phyloP scores from a whole-genome alignment of 2,329 filamentous ascomycete species.

The Phyllosticta capitalensis region DNA sequence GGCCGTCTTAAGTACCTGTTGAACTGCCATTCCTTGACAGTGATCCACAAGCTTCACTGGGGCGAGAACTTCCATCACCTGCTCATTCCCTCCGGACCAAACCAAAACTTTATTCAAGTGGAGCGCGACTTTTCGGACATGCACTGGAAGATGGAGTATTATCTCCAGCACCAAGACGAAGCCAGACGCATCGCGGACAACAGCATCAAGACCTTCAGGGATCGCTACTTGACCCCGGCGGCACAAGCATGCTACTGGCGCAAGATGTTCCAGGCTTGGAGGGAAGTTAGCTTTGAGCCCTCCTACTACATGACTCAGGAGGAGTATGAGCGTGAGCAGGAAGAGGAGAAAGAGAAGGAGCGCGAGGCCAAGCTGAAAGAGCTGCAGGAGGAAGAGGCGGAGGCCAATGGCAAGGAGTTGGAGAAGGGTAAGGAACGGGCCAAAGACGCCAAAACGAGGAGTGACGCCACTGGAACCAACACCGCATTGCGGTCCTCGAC shows the following conservation, averaged over 20 bases:
- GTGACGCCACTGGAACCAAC: not conserved
- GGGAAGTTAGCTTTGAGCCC: constrained; percentile 23
- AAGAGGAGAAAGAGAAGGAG: constrained; percentile 3
- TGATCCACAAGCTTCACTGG: constrained; percentile 43
- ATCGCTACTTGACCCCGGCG: constrained; percentile 45
- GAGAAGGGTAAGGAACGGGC: constrained; percentile 2
- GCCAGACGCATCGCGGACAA: constrained; percentile 41
- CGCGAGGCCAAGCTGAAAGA: not conserved
- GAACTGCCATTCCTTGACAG: constrained; percentile 34
- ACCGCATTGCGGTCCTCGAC: not conserved
- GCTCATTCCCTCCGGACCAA: constrained; percentile 34
- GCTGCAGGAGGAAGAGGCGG: not conserved
- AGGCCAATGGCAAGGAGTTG: not conserved
- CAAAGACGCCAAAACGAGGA: constrained; percentile 3
- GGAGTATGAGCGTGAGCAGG: constrained; percentile 1
- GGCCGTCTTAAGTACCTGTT: constrained; percentile 27
- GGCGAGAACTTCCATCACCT: constrained; percentile 41
- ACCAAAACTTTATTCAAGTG: constrained; percentile 43
- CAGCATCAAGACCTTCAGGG: constrained; percentile 38
- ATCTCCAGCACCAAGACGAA: constrained; percentile 32
- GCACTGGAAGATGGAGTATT: constrained; percentile 24
- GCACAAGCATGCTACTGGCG: constrained; percentile 50
- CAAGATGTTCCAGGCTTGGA: constrained; percentile 32
- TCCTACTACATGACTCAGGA: constrained; percentile 13
- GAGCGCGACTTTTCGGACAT: constrained; percentile 35